Evolutionary conservation across 768 basidiomycete genomes (phyloP), one percentile per base, ranked within the genome.

Genomic region (Phallus indusiatus): DNA sequence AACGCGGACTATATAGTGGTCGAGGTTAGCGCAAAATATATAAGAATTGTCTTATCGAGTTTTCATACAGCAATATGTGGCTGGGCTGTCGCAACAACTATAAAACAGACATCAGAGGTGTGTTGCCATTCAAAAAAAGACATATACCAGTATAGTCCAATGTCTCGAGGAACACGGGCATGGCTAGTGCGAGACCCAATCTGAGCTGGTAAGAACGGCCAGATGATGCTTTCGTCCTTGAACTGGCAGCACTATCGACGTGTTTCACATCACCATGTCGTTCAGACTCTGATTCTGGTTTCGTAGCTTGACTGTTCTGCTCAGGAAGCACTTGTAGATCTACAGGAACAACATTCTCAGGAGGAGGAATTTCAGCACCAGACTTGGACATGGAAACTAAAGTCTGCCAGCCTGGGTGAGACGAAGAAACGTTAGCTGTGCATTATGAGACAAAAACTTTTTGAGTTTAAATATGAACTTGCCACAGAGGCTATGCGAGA

Each of bases 41-140:
- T 48, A 9, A 51, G 55, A 1, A 14, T 46, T 2, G 28, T 28
- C 28, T 28, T 28, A 28, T 28, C 7, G 28, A 7, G 28, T 28
- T 28, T 37, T 66, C 75, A 51, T 62, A 79, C 77, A 10, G 79
- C 80, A 59, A 81, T 81, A 36, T 73, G 74, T 33, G 75, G 67
- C 58, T 81, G 79, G 2, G 80, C 77, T 14, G 78, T 81, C 4
- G 80, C 79, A 33, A 81, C 77, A 1, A 80, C 79, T 76, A 56
- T 53, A 50, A 24, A 61, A 50, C n/a, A 36, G 28, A 28, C 4
- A 7, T 28, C 1, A 22, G 14, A 22, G 34, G 10, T 20, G 18
- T 1, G n/a, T 37, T 36, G 51, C 2, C 12, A 21, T 35, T n/a
- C n/a, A 61, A 49, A 11, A 36, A 56, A 10, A 37, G 6, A 17